phyloP scores from a whole-genome alignment of 78 protist species.

The Dictyostelium firmibasis region DNA sequence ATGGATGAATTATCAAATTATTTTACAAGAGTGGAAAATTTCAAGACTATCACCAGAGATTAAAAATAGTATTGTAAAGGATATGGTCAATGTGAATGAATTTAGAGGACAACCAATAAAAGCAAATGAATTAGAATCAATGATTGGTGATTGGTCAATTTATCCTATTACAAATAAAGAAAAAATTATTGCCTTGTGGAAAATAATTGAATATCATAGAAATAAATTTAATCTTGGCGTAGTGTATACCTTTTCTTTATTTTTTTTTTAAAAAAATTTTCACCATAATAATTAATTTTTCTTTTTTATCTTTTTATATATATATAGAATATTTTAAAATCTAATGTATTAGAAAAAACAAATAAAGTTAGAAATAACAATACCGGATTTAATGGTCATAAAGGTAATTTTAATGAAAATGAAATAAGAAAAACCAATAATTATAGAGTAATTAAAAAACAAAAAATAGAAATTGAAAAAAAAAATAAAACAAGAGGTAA shows the following conservation, averaged over 20 bases:
- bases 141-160: neutral
- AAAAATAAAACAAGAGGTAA: no score
- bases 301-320: neutral
- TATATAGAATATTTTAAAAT: neutral
- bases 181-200: neutral
- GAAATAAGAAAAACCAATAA: neutral
- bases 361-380: neutral
- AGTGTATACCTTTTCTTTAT: neutral
- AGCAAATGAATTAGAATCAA: conserved; percentile 1
- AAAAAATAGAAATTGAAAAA: neutral
- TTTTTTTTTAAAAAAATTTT: no score
- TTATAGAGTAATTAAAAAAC: neutral
- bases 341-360: neutral
- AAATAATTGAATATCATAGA: neutral
- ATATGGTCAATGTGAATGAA: neutral
- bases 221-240: neutral
- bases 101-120: neutral
- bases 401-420: conserved; percentile 6
- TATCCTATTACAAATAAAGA: neutral
- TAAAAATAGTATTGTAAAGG: neutral
- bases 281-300: no score
- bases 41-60: neutral
- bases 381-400: neutral
- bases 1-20: neutral
- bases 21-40: conserved; percentile 15